Conservation (phyloP, 352 stramenopile genomes). For the Phytophthora chlamydospora region DNA sequence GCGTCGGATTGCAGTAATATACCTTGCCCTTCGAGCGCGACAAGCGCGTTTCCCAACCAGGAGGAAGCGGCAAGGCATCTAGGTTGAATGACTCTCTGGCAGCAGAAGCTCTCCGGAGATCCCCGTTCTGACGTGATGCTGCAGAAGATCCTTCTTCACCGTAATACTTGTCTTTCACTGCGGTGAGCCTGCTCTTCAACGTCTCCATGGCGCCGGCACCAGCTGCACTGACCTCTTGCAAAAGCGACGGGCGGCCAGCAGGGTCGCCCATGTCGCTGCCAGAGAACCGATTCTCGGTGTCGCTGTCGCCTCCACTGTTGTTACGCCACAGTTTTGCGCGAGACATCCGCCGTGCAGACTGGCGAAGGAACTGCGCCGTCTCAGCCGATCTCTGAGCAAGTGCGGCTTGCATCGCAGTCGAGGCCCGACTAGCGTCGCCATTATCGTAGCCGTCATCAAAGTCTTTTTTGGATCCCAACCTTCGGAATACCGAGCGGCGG, state of each 20-base stretch:
- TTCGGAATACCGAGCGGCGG: conserved; percentile 67
- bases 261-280: conserved; percentile 52
- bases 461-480: conserved; percentile 81
- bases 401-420: conserved; percentile 58
- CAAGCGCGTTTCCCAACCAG: conserved; percentile 79
- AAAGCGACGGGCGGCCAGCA: conserved; percentile 57
- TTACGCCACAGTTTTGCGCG: conserved; percentile 64
- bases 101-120: conserved; percentile 20
- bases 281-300: conserved; percentile 57
- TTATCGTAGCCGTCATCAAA: conserved; percentile 49
- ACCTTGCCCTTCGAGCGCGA: conserved; percentile 86
- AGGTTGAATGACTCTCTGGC: conserved; percentile 69
- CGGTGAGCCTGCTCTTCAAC: conserved; percentile 71
- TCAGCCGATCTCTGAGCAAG: conserved; percentile 77
- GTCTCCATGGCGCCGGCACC: conserved; percentile 70
- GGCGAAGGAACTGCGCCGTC: conserved; percentile 78
- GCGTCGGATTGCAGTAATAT: conserved; percentile 84
- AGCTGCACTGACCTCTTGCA: conserved; percentile 68
- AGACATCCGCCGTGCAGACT: conserved; percentile 74
- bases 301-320: conserved; percentile 40
- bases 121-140: conserved; percentile 16
- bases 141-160: conserved; percentile 42
- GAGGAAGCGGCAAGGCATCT: conserved; percentile 71
- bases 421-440: conserved; percentile 47
- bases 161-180: conserved; percentile 88